Evolutionary conservation across 208 protist species (phyloP).

Genomic region (Leptomonas pyrrhocoris): DNA sequence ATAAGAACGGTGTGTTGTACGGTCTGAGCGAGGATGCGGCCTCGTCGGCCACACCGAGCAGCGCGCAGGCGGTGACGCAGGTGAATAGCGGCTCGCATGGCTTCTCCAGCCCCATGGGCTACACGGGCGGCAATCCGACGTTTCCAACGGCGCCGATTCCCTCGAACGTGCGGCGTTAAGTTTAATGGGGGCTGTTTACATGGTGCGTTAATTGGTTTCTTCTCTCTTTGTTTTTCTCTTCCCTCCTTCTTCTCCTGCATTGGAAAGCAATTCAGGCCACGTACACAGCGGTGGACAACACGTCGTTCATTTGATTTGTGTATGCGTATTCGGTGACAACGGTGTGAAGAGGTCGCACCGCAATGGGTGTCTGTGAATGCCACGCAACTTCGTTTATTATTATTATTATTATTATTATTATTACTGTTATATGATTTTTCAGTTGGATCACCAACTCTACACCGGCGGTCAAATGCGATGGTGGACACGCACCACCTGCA

Average conservation of each 20-base stretch:
- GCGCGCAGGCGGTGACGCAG: constrained; percentile 43
- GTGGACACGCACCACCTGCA: too few species aligned
- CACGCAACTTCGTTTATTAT: too few species aligned
- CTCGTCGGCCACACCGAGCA: constrained; percentile 78
- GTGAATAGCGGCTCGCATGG: constrained; percentile 35
- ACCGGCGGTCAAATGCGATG: too few species aligned
- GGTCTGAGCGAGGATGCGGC: constrained; percentile 92
- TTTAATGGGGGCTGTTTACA: neutral
- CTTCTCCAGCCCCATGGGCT: constrained; percentile 45
- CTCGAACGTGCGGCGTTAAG: constrained; percentile 25
- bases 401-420: too few species aligned
- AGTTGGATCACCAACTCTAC: too few species aligned
- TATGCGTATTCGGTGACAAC: too few species aligned
- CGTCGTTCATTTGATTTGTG: neutral
- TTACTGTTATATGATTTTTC: too few species aligned
- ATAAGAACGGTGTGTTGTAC: constrained; percentile 93
- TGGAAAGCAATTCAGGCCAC: neutral
- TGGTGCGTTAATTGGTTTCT: neutral
- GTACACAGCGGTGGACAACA: too few species aligned
- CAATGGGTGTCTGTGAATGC: too few species aligned
- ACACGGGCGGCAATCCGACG: constrained; percentile 16
- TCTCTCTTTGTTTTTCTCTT: neutral
- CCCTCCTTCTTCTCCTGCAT: constrained; percentile 10
- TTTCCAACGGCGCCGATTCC: constrained; percentile 49
- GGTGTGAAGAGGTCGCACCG: too few species aligned